Conservation (phyloP, 108 stramenopile species). For the Pseudonitzschia multiseries region DNA sequence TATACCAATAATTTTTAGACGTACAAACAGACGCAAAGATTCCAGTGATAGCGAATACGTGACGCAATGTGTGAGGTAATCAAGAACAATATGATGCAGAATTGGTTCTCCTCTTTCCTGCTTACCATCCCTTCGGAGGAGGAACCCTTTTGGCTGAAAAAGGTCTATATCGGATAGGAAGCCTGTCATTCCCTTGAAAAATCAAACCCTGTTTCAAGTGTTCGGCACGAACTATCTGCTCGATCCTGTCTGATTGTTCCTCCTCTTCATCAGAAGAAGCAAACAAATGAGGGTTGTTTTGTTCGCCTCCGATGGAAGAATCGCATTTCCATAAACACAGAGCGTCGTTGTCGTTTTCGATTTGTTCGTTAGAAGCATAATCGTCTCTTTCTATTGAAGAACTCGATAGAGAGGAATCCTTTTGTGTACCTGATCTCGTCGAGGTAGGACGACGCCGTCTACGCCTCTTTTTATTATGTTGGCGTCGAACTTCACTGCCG, state of each 20-base stretch:
- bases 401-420: background rate
- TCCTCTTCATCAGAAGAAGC: slow-evolving; percentile 23
- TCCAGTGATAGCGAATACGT: background rate
- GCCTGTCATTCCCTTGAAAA: background rate
- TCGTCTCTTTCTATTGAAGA: background rate
- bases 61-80: background rate
- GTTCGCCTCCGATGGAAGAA: slow-evolving; percentile 3
- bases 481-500: slow-evolving; percentile 27
- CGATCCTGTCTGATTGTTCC: slow-evolving; percentile 19
- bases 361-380: background rate
- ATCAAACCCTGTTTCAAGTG: background rate
- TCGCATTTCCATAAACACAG: slow-evolving; percentile 14
- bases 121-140: slow-evolving; percentile 37
- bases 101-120: background rate
- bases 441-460: slow-evolving; percentile 13
- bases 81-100: background rate
- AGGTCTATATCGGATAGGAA: background rate
- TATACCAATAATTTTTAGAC: background rate
- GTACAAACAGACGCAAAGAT: background rate
- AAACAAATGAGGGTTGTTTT: slow-evolving; percentile 10
- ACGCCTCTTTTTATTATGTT: slow-evolving; percentile 24
- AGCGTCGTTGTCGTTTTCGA: background rate
- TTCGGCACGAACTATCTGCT: background rate
- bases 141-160: slow-evolving; percentile 30
- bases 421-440: background rate